phyloP scores from a whole-genome alignment of 805 yeast genomes.

The Candida incommunis region DNA sequence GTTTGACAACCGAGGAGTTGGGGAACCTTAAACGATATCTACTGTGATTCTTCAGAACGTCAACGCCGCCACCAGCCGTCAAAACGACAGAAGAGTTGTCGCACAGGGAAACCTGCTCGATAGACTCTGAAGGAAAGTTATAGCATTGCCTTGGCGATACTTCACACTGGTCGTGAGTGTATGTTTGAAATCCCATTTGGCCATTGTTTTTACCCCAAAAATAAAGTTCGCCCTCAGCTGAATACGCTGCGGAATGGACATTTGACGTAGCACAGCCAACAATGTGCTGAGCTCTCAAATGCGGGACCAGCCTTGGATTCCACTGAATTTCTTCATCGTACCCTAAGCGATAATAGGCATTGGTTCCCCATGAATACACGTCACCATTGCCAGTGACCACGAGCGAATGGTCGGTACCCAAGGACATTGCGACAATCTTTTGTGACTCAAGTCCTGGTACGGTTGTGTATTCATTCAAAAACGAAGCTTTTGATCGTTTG shows the following conservation, averaged over 20 bases:
- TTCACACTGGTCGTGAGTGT: slow-evolving; percentile 8
- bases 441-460: slow-evolving; percentile 26
- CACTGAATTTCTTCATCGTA: slow-evolving; percentile 19
- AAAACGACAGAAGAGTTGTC: not conserved
- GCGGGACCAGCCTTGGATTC: slow-evolving; percentile 27
- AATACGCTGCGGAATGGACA: slow-evolving; percentile 51
- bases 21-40: slow-evolving; percentile 1
- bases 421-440: slow-evolving; percentile 25
- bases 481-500: slow-evolving; percentile 10
- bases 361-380: slow-evolving; percentile 73
- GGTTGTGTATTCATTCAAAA: slow-evolving; percentile 29
- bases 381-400: slow-evolving; percentile 37
- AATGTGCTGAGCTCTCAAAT: slow-evolving; percentile 26
- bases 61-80: not conserved
- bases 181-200: slow-evolving; percentile 49
- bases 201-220: slow-evolving; percentile 77
- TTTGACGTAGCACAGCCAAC: slow-evolving; percentile 47
- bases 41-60: not conserved
- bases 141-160: not conserved
- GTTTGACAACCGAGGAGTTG: not conserved
- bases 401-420: slow-evolving; percentile 57
- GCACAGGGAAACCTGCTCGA: not conserved
- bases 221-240: slow-evolving; percentile 29
- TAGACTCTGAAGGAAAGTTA: not conserved
- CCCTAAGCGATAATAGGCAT: slow-evolving; percentile 56